These are phyloP conservation scores for Trypanosomatidae sp. DNA, from an alignment of 208 protist species.

Conservation along the genomic window DNA sequence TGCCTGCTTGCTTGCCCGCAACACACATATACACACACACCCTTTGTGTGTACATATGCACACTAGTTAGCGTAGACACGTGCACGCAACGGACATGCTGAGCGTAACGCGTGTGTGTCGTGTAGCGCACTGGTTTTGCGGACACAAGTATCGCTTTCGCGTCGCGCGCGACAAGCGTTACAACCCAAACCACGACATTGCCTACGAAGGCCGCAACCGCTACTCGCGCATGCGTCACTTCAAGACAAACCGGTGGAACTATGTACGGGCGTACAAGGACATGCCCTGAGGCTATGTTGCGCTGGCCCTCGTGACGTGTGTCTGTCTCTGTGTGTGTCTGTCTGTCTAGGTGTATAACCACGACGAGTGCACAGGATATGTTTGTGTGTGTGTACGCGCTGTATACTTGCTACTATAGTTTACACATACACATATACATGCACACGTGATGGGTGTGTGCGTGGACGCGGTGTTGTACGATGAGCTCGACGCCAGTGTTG, in stretches of 20 bases:
- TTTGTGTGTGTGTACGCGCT: no score
- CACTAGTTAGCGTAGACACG: no score
- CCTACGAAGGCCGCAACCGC: slow-evolving; percentile 59
- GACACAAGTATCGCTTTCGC: slow-evolving; percentile 73
- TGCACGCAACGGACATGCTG: no score
- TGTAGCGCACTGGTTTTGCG: slow-evolving; percentile 82
- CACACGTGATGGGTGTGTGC: no score
- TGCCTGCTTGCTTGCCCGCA: not conserved
- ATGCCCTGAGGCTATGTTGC: slow-evolving; percentile 75
- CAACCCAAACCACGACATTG: slow-evolving; percentile 62
- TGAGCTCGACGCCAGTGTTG: slow-evolving; percentile 58
- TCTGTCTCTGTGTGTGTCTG: no score
- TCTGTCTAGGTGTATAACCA: slow-evolving; percentile 1
- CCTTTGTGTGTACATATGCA: not conserved
- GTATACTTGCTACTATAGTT: no score
- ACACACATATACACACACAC: not conserved
- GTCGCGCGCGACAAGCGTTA: slow-evolving; percentile 87
- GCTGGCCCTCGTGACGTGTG: no score
- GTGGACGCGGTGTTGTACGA: no score
- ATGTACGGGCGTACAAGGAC: slow-evolving; percentile 84
- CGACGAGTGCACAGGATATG: not conserved
- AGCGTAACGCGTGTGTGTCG: slow-evolving; percentile 24
- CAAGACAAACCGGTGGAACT: slow-evolving; percentile 88
- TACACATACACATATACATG: no score
- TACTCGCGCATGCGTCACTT: slow-evolving; percentile 75